These are phyloP conservation scores for Gossypium thurberi DNA, from an alignment of 345 rosid species.

Conservation along the genomic window DNA sequence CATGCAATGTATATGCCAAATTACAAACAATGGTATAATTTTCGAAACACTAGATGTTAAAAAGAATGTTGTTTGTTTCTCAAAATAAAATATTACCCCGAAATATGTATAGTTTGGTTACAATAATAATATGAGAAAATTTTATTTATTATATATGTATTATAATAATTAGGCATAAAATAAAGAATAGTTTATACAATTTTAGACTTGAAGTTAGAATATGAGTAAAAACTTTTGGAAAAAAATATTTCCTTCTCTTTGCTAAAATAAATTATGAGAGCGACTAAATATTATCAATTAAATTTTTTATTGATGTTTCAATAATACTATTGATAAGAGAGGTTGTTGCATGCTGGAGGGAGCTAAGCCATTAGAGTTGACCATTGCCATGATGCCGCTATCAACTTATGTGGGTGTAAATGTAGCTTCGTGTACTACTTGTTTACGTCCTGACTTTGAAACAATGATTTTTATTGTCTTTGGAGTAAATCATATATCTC, in stretches of 20 bases:
- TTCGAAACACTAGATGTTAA: constrained; percentile 30
- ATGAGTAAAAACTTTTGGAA: no score
- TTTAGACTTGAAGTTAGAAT: no score
- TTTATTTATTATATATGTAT: no score
- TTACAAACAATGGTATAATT: constrained; percentile 46
- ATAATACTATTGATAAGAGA: constrained; percentile 63
- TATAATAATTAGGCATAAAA: no score
- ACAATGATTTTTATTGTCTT: constrained; percentile 80
- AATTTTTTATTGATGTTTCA: constrained; percentile 42
- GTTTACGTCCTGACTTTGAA: constrained; percentile 54
- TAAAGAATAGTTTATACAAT: no score
- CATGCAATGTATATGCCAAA: constrained; percentile 52
- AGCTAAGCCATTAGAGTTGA: constrained; percentile 72
- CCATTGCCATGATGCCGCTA: constrained; percentile 76
- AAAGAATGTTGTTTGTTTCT: constrained; percentile 59
- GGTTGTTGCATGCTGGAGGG: constrained; percentile 32
- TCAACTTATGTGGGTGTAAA: constrained; percentile 92
- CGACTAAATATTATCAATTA: background rate
- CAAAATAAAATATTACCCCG: constrained; percentile 13
- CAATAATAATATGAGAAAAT: no score
- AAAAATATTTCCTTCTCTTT: no score
- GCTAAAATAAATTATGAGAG: background rate
- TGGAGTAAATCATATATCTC: constrained; percentile 97
- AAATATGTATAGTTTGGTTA: no score
- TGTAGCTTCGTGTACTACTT: constrained; percentile 66